Conservation (phyloP, 805 yeast genomes). For the Teunomyces stri region DNA sequence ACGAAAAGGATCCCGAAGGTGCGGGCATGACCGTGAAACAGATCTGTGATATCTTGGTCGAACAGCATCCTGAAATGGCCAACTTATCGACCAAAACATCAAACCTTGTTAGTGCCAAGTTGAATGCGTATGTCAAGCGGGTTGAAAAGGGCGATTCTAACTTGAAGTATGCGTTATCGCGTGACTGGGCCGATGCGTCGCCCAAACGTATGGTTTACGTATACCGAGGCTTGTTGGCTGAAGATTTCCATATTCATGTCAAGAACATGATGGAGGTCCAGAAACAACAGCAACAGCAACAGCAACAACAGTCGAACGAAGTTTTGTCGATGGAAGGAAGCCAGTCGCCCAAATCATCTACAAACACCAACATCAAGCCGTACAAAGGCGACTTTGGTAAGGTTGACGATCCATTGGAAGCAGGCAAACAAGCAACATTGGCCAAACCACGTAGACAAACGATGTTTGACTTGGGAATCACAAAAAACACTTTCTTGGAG, state of each 20-base stretch:
- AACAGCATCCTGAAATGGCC: slow-evolving; percentile 81
- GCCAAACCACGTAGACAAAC: slow-evolving; percentile 50
- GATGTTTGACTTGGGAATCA: slow-evolving; percentile 49
- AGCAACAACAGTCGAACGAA: slow-evolving; percentile 6
- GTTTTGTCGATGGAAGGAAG: slow-evolving; percentile 2
- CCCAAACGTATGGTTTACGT: slow-evolving; percentile 89
- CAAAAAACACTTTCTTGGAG: slow-evolving; percentile 44
- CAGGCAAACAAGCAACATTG: slow-evolving; percentile 31
- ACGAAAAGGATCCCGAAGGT: slow-evolving; percentile 64
- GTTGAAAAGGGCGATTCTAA: slow-evolving; percentile 80
- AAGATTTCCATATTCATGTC: slow-evolving; percentile 74
- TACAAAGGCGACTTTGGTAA: slow-evolving; percentile 1
- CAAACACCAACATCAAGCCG: slow-evolving; percentile 4
- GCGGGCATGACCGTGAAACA: slow-evolving; percentile 90
- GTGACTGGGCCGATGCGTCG: slow-evolving; percentile 90
- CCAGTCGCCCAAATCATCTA: slow-evolving; percentile 7
- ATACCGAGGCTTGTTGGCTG: slow-evolving; percentile 72
- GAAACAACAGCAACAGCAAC: slow-evolving; percentile 38
- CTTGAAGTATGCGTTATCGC: slow-evolving; percentile 68
- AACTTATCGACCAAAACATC: slow-evolving; percentile 77
- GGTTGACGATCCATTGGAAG: slow-evolving; percentile 31
- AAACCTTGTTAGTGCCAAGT: slow-evolving; percentile 75
- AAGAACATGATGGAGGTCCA: slow-evolving; percentile 59
- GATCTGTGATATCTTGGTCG: slow-evolving; percentile 71
- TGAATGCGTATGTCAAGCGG: slow-evolving; percentile 81